Evolutionary conservation across 805 yeast genomes (phyloP).

Genomic region (Candida boleticola): DNA sequence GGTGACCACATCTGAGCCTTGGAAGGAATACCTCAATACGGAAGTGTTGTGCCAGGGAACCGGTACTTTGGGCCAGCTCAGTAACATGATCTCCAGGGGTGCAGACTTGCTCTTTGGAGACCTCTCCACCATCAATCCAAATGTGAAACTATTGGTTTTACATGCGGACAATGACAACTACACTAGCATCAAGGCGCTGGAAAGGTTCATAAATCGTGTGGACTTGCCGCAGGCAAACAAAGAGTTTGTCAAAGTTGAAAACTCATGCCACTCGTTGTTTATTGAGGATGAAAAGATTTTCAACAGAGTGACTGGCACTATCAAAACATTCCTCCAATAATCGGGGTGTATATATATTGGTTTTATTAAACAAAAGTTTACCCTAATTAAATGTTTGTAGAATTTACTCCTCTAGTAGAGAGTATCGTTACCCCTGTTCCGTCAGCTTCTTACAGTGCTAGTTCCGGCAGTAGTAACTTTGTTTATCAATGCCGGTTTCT

Average conservation of each 20-base stretch:
- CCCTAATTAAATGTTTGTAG: too few relatives aligned
- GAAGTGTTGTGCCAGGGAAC: constrained; percentile 6
- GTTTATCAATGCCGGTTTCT: too few relatives aligned
- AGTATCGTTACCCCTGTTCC: too few relatives aligned
- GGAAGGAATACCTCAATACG: constrained; percentile 7
- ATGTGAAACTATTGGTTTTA: constrained; percentile 7
- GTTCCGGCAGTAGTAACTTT: too few relatives aligned
- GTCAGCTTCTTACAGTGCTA: too few relatives aligned
- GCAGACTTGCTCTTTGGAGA: constrained; percentile 2
- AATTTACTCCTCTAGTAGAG: too few relatives aligned
- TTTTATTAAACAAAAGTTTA: too few relatives aligned
- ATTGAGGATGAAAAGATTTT: constrained; percentile 9
- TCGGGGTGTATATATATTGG: too few relatives aligned
- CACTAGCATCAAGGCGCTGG: constrained; percentile 3
- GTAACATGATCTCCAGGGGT: constrained; percentile 8
- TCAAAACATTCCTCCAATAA: background rate
- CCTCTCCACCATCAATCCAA: background rate
- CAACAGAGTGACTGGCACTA: background rate
- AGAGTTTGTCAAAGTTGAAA: constrained; percentile 1
- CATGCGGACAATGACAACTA: constrained; percentile 9
- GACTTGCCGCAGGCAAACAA: constrained; percentile 2
- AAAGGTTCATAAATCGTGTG: constrained; percentile 4
- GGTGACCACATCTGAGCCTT: constrained; percentile 3
- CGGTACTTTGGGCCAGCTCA: constrained; percentile 9
- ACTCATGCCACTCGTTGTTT: constrained; percentile 11